Percentiles rank a stretch among this genome's conserved stretches.
These are phyloP conservation scores for Rehmannia glutinosa DNA, from an alignment of 257 asterid species.

Conservation along the genomic window DNA sequence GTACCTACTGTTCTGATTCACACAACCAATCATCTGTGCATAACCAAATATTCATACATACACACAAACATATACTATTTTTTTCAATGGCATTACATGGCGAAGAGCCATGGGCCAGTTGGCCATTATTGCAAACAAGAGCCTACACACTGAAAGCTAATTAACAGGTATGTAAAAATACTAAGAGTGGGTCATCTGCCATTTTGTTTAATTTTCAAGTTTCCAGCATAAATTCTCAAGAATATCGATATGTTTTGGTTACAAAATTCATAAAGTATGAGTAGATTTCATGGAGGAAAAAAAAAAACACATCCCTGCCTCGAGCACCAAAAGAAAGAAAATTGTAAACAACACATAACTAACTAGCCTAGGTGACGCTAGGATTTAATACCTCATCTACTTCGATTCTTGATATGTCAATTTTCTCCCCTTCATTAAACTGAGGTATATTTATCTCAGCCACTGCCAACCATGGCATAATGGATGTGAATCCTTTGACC, in stretches of 20 bases:
- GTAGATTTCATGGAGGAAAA: background rate
- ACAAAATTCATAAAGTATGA: background rate
- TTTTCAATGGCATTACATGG: background rate
- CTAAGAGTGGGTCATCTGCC: background rate
- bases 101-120: conserved; percentile 1
- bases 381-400: conserved; percentile 60
- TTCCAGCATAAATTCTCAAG: background rate
- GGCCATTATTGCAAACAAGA: background rate
- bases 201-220: background rate
- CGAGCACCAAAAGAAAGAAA: conserved; percentile 16
- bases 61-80: background rate
- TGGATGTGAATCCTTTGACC: conserved; percentile 70
- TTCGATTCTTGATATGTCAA: conserved; percentile 54
- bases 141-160: background rate
- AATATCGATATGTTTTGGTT: conserved; percentile 2
- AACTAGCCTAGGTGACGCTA: background rate
- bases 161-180: background rate
- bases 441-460: conserved; percentile 69
- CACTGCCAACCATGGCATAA: conserved; percentile 94
- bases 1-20: background rate
- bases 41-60: background rate
- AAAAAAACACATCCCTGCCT: background rate
- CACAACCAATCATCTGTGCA: background rate
- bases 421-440: conserved; percentile 59
- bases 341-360: background rate